phyloP scores from a whole-genome alignment of 371 early-diverging fungal species.

The Massospora cicadina region DNA sequence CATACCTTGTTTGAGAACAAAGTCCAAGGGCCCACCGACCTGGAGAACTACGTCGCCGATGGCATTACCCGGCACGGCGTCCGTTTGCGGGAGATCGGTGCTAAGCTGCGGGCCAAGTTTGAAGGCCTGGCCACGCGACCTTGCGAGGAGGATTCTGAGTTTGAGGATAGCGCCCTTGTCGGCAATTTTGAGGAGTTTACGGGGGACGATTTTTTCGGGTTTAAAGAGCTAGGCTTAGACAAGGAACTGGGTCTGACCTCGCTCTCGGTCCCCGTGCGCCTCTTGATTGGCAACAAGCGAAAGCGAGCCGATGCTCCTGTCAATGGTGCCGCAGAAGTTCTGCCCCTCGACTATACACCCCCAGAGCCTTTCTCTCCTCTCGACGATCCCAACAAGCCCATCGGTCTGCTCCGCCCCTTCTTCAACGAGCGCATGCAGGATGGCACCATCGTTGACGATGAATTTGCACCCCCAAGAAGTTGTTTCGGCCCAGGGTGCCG shows the following conservation, averaged over 20 bases:
- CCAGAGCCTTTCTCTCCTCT: conserved; percentile 3
- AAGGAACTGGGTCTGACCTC: conserved; percentile 35
- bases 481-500: background rate
- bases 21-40: conserved; percentile 32
- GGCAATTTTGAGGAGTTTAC: conserved; percentile 67
- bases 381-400: background rate
- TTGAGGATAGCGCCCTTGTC: conserved; percentile 17
- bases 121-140: conserved; percentile 29
- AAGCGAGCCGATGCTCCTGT: background rate
- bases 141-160: background rate
- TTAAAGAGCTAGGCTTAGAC: conserved; percentile 65
- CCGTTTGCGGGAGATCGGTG: conserved; percentile 50
- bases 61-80: conserved; percentile 50
- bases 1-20: conserved; percentile 74
- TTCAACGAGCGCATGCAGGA: background rate
- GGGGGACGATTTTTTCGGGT: conserved; percentile 77
- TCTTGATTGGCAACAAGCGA: conserved; percentile 3
- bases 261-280: conserved; percentile 16
- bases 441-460: conserved; percentile 1
- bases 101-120: conserved; percentile 46
- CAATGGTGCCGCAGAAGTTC: background rate
- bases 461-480: background rate
- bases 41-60: conserved; percentile 56
- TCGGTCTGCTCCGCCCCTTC: background rate
- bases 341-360: background rate